A percentile compares a stretch with the other conserved stretches of the same genome.
These are phyloP conservation scores for Proliferodiscus dingleyae DNA, from an alignment of 2,329 filamentous ascomycete genomes.

Conservation along the genomic window DNA sequence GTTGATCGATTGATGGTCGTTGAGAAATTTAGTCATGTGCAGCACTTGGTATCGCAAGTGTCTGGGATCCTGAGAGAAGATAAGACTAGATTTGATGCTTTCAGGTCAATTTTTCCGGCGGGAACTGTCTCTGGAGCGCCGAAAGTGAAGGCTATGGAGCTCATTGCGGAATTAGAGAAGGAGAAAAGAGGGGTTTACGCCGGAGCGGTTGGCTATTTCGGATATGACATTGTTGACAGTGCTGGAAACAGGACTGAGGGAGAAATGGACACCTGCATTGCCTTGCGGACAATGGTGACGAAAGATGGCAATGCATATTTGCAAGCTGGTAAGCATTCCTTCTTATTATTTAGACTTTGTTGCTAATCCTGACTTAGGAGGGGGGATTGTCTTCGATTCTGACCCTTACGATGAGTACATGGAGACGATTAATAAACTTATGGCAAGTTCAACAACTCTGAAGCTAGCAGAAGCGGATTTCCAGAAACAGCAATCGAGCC, in stretches of 20 bases:
- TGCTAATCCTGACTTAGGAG: slow-evolving; percentile 42
- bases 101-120: slow-evolving; percentile 93
- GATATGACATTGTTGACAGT: slow-evolving; percentile 68
- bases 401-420: slow-evolving; percentile 89
- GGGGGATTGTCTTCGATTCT: slow-evolving; percentile 91
- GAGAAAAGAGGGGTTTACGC: slow-evolving; percentile 96
- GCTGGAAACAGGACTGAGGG: slow-evolving; percentile 64
- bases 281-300: slow-evolving; percentile 78
- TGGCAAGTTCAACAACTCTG: slow-evolving; percentile 85
- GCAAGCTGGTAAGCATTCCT: slow-evolving; percentile 56
- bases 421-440: slow-evolving; percentile 95
- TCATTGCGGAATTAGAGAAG: slow-evolving; percentile 88
- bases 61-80: slow-evolving; percentile 79
- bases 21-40: slow-evolving; percentile 92
- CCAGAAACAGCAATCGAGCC: slow-evolving; percentile 13
- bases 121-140: slow-evolving; percentile 94
- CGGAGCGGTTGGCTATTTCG: slow-evolving; percentile 94
- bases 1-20: slow-evolving; percentile 95
- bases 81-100: slow-evolving; percentile 90
- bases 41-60: slow-evolving; percentile 94
- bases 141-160: slow-evolving; percentile 94
- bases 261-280: slow-evolving; percentile 83
- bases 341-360: neutral
- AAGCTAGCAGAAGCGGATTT: slow-evolving; percentile 67
- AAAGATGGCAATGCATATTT: slow-evolving; percentile 90